Evolutionary conservation across 192 early-diverging fungal species (phyloP), one percentile per base, ranked within the genome.

Genomic region (Umbelopsis sp.): DNA sequence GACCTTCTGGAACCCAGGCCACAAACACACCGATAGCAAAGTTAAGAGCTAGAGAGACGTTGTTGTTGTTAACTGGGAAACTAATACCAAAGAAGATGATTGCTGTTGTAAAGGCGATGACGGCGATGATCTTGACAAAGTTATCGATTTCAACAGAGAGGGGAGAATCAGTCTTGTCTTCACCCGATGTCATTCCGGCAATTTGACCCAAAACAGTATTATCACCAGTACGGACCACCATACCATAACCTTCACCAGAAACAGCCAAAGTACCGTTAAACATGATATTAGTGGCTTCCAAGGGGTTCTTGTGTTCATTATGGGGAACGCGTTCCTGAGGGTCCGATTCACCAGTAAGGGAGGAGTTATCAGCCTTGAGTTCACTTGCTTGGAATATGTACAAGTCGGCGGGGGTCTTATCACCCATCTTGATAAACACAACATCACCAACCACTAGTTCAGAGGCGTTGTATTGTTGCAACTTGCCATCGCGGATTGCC

Each of bases 341-440:
- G 67, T 97, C 97, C 2, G 94, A 88, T 82, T 98, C 97, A 68
- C 97, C 97, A 2, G 97, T 98, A 41, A 98, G 78, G 12, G 94
- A 96, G 7, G 96, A 97, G 85, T 97, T 97, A 86, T 98, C 97
- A 38, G 97, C 95, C 80, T 98, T 98, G 68, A 97, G 82, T 49
- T 98, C 97, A 22, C 85, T 90, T 68, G 88, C 84, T 38, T 84
- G 71, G 78, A 92, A 94, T 36, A 98, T 71, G 71, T 85, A 88
- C 52, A 96, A 79, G 86, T 98, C 97, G 1, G 97, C 97, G 2
- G 97, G 97, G 12, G 95, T 78, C 79, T 98, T 98, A 84, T 98
- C 96, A 65, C 97, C 97, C 86, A 93, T 92, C 51, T 90, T 88
- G 29, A 96, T 81, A 72, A 90, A 94, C 26, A 97, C 91, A 59